Evolutionary conservation across 441 rosid species (phyloP), one percentile per base, ranked within the genome.

Genomic region (Codiaeum variegatum): DNA sequence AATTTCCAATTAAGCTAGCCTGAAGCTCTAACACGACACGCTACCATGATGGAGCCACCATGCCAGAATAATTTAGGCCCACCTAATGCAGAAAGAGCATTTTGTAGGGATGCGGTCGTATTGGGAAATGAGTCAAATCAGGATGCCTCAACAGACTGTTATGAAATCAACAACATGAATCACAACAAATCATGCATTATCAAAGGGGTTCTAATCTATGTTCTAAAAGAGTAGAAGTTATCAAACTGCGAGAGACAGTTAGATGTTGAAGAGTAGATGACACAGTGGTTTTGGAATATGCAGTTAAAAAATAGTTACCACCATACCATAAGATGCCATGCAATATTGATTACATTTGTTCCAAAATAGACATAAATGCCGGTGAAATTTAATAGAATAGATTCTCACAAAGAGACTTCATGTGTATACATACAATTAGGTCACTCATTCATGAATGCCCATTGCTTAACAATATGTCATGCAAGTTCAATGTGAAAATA

Each of bases 241-340:
- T 80, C 79, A 68, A 73, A 59, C 79, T 68, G 60, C 5, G 70
- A 46, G 77, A 78, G 90, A 84, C 85, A 61, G 88, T 74, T 84
- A 83, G 90, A 58, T 85, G 74, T 82, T 80, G 90, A 88, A 83
- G 81, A 83, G 86, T 81, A 76, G 91, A 78, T 82, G 75, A 78
- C 70, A 75, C 61, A 77, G 83, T 79, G 74, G 83, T 74, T 85
- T 73, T 67, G 78, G 83, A 76, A 40, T 40, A 40, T 40, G 11
- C 44, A 64, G 78, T 75, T 73, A 28, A 76, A 80, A 72, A 79
- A 75, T 81, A 67, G 73, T 78, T 74, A 78, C 78, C 62, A 46
- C 23, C 46, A 71, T 40, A 49, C 19, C 38, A 71, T 40, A 49
- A 21, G 60, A 5, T 54, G 66, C 65, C 47, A 74, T 59, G 73